Evolutionary conservation across 208 protist species (phyloP), one percentile per base, ranked within the genome.

Genomic region (Endotrypanum monterogeii): DNA sequence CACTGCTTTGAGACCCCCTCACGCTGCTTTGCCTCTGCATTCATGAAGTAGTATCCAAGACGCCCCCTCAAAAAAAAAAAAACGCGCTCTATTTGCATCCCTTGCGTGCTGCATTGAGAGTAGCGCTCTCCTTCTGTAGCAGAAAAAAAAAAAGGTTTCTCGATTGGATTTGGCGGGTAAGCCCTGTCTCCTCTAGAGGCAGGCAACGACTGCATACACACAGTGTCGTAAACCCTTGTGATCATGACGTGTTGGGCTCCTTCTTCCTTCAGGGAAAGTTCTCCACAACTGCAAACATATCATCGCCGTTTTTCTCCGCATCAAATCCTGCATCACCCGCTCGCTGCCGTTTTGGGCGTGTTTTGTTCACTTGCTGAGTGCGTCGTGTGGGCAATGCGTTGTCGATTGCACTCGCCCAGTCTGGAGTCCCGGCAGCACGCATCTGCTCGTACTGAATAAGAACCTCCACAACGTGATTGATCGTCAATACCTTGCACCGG

Each of bases 401-500:
- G 51, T 94, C 85, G 74, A 97, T 83, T 1, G 91, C 91, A 1
- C 16, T 54, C 8, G 51, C 57, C 94, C 94, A 97, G 72, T 93
- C 79, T 18, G 74, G 71, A 25, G 77, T 67, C 14, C 74, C 73
- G 6, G 67, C 66, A 2, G 69, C 66, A 6, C 71, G 71, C 69
- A 78, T 57, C 58, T 35, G 65, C 58, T 79, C 63, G 67, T 88
- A 97, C 14, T 63, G 73, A n/a, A 83, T 84, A 18, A 97, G 87
- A 54, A 94, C 86, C 16, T 94, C 83, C 14, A 90, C 84, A 11
- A 96, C 83, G 74, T 97, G 94, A 67, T 97, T 97, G 69, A 97
- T 91, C 20, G 94, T 97, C 14, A 97, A 84, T 44, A 97, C 91
- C 67, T 94, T 93, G 80, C 90, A 96, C 9, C 88, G 89, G 68